Conservation (phyloP, 805 yeast species). For the Suhomyces faveliae region DNA sequence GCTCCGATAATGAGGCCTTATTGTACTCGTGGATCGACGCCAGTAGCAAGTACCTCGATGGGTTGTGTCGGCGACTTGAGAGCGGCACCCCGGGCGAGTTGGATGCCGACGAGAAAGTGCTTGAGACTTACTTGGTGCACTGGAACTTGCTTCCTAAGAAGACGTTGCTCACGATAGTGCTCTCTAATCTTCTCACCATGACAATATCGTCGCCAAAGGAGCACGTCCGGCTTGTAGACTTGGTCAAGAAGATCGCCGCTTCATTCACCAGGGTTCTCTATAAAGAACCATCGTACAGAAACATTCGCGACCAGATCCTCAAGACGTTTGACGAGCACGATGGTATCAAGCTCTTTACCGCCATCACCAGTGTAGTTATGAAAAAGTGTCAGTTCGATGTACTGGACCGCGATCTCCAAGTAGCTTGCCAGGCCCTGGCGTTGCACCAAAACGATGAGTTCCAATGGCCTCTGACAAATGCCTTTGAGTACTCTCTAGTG, state of each 20-base stretch:
- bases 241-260: slow-evolving; percentile 14
- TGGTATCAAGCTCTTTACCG: slow-evolving; percentile 18
- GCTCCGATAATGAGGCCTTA: slow-evolving; percentile 9
- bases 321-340: slow-evolving; percentile 18
- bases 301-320: slow-evolving; percentile 9
- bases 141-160: slow-evolving; percentile 16
- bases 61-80: not conserved
- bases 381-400: slow-evolving; percentile 12
- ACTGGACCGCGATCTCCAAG: slow-evolving; percentile 7
- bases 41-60: slow-evolving; percentile 6
- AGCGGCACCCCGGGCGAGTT: not conserved
- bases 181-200: slow-evolving; percentile 19
- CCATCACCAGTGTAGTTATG: slow-evolving; percentile 17
- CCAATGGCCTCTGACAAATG: not conserved
- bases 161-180: slow-evolving; percentile 15
- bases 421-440: slow-evolving; percentile 4
- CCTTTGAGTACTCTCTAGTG: slow-evolving; percentile 4
- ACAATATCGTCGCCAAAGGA: slow-evolving; percentile 18
- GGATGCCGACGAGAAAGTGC: slow-evolving; percentile 6
- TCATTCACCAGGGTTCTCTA: slow-evolving; percentile 12
- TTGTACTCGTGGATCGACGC: slow-evolving; percentile 15
- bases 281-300: slow-evolving; percentile 10
- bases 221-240: slow-evolving; percentile 15
- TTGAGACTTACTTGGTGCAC: slow-evolving; percentile 12
- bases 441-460: not conserved